Conservation (phyloP, 371 early-diverging fungal species). For the Phascolomyces articulosus region DNA sequence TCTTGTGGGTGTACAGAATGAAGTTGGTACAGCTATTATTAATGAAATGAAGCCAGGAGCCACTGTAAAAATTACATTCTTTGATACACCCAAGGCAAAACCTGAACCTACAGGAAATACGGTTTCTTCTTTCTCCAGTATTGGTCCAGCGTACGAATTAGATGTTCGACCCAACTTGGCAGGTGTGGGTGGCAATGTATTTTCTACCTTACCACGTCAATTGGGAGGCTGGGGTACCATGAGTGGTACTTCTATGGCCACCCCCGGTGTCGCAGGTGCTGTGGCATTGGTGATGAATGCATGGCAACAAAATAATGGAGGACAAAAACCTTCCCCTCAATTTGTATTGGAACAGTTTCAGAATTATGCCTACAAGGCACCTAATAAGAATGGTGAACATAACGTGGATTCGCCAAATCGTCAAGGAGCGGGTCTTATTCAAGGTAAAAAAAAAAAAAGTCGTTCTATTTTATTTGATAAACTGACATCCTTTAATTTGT, state of each 20-base stretch:
- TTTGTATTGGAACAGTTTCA: slow-evolving; percentile 37
- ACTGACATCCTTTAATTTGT: background rate
- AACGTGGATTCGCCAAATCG: slow-evolving; percentile 33
- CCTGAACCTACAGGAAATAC: slow-evolving; percentile 34
- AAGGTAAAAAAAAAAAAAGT: slow-evolving; percentile 26
- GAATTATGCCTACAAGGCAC: slow-evolving; percentile 49
- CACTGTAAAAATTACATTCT: slow-evolving; percentile 9
- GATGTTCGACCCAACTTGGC: slow-evolving; percentile 56
- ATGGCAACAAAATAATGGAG: slow-evolving; percentile 2
- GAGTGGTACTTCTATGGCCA: slow-evolving; percentile 72
- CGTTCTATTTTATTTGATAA: background rate
- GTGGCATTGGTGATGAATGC: slow-evolving; percentile 60
- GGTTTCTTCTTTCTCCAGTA: slow-evolving; percentile 50
- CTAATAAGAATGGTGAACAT: slow-evolving; percentile 20
- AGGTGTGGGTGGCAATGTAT: slow-evolving; percentile 70
- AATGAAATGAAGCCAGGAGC: slow-evolving; percentile 12
- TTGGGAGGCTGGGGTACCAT: slow-evolving; percentile 54
- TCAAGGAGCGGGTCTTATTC: slow-evolving; percentile 77
- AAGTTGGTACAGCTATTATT: slow-evolving; percentile 24
- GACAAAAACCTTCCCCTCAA: slow-evolving; percentile 5
- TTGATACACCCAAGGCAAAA: background rate
- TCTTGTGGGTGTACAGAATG: slow-evolving; percentile 31
- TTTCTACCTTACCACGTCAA: slow-evolving; percentile 59
- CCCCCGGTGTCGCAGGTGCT: slow-evolving; percentile 72
- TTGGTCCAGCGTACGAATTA: slow-evolving; percentile 39